These are phyloP conservation scores for Rhizoclosmatium sp. DNA, from an alignment of 192 early-diverging fungal genomes.

Conservation along the genomic window DNA sequence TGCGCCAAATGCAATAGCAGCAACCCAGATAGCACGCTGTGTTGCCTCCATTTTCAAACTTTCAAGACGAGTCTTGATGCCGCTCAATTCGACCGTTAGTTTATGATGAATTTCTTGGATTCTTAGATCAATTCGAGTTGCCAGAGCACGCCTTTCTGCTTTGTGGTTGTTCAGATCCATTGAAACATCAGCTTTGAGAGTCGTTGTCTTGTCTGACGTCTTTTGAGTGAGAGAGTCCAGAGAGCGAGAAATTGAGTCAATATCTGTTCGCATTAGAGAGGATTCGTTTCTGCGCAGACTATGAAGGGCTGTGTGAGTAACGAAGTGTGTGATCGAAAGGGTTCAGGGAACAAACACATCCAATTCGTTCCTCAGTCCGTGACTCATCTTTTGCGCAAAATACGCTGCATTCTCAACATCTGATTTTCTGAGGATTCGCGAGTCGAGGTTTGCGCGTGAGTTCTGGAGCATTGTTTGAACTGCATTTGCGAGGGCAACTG, in stretches of 20 bases:
- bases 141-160: slow-evolving; percentile 79
- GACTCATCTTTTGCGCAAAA: background rate
- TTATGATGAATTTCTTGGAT: slow-evolving; percentile 84
- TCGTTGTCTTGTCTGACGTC: slow-evolving; percentile 78
- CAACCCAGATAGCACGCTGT: slow-evolving; percentile 10
- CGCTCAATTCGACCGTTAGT: slow-evolving; percentile 80
- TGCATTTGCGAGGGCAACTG: background rate
- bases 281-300: background rate
- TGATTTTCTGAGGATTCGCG: background rate
- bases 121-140: slow-evolving; percentile 68
- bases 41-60: slow-evolving; percentile 87
- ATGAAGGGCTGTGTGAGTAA: background rate
- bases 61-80: slow-evolving; percentile 88
- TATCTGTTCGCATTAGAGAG: slow-evolving; percentile 70
- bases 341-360: background rate
- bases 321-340: too few species aligned
- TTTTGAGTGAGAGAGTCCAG: slow-evolving; percentile 78
- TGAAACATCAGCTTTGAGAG: slow-evolving; percentile 83
- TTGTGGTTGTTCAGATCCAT: slow-evolving; percentile 92
- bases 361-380: slow-evolving; percentile 34
- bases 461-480: background rate
- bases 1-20: slow-evolving; percentile 3
- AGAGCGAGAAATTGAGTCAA: slow-evolving; percentile 76
- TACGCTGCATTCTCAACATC: background rate
- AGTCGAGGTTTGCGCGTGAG: background rate